Base-by-base conservation (phyloP, 2,329 filamentous ascomycete species). In the Fusarium agapanthi region DNA sequence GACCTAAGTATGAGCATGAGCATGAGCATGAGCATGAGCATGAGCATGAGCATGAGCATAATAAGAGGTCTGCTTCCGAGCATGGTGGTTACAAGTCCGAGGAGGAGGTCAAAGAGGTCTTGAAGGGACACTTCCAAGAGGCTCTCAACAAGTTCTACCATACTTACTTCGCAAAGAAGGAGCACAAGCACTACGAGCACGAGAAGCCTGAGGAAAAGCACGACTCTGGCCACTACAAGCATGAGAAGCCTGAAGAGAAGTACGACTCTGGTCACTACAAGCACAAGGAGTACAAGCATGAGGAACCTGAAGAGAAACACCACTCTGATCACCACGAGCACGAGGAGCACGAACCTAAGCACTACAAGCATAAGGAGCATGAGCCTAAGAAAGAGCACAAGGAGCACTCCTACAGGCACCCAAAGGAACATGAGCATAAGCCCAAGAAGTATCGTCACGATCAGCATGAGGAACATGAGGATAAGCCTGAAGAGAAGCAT, bases 111-210 rank as follows among this genome's bases (percentile, higher is more conserved):
- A 60, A 30, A 22, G 41, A 51, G n/a, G 28, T 44, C 15, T 16
- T 56, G 7, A 57, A 60, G 47, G 51, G 26, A 38, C 37, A 67
- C 34, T 55, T 67, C 16, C 40, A 48, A 11, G 35, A 67, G 24
- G 62, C 53, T n/a, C 38, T 67, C 30, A 26, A 61, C 12, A 58
- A 61, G 28, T 67, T 67, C 45, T 44, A 67, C 35, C 18, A 28
- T 13, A 7, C 22, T 22, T 26, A 35, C 32, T 26, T 57, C 22
- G 34, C 32, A 20, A 51, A 67, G 44, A 32, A 67, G 37, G 40
- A 28, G 12, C 22, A 34, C 28, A 14, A 47, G 38, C 32, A 61
- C 48, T 35, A 35, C 7, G 18, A 43, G 24, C 61, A 32, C 6
- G 24, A 61, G 44, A 7, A 50, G 28, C 45, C 15, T 34, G 47